A percentile compares a stretch with the other conserved stretches of the same genome.
Conservation (phyloP, 176 grass and related monocot genomes). For the Chloris gayana region DNA sequence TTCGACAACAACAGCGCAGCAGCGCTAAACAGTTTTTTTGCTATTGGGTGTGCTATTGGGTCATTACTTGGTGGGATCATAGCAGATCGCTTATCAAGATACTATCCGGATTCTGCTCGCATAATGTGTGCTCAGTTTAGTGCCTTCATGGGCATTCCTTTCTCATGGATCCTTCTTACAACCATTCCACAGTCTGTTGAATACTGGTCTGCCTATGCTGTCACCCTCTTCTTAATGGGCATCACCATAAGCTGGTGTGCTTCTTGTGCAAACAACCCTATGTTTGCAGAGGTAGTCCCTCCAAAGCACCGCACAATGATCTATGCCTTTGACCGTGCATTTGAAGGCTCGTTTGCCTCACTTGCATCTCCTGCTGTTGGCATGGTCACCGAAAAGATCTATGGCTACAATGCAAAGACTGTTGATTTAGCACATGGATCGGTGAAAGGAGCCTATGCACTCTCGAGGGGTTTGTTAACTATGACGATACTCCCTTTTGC, state of each 20-base stretch:
- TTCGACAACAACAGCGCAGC: constrained; percentile 82
- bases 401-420: constrained; percentile 75
- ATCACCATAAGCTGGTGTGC: constrained; percentile 95
- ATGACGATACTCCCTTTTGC: constrained; percentile 91
- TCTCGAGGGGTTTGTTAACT: constrained; percentile 75
- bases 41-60: constrained; percentile 77
- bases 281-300: constrained; percentile 93
- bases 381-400: constrained; percentile 76
- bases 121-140: constrained; percentile 99
- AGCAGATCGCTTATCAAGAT: constrained; percentile 68
- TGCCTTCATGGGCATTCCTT: constrained; percentile 98
- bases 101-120: constrained; percentile 77
- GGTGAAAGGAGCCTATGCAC: constrained; percentile 66
- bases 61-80: constrained; percentile 78
- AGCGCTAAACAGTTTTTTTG: constrained; percentile 77
- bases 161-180: constrained; percentile 75
- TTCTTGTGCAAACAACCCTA: constrained; percentile 88
- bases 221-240: constrained; percentile 86
- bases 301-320: constrained; percentile 89
- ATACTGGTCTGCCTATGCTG: constrained; percentile 68
- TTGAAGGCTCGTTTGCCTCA: constrained; percentile 82
- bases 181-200: constrained; percentile 76
- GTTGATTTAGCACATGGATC: constrained; percentile 63
- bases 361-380: constrained; percentile 84
- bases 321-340: constrained; percentile 90